Conservation (phyloP, 2,329 filamentous ascomycete genomes). For the Grosmannia clavigera region DNA sequence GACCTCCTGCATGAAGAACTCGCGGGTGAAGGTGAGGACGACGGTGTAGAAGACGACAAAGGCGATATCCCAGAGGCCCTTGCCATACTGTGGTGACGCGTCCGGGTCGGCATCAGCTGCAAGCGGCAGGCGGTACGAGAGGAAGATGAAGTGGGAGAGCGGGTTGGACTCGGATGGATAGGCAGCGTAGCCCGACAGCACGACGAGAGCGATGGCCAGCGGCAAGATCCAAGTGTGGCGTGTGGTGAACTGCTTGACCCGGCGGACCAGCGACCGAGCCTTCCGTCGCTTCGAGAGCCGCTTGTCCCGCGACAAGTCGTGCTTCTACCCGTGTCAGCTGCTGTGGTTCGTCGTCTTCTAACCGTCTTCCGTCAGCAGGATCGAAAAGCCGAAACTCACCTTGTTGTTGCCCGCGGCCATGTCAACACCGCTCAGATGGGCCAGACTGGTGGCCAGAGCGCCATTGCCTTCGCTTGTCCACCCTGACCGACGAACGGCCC, state of each 20-base stretch:
- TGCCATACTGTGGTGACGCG: conserved; percentile 62
- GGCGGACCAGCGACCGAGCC: conserved; percentile 39
- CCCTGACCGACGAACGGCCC: conserved; percentile 32
- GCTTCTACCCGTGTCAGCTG: conserved; percentile 2
- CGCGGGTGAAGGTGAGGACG: conserved; percentile 82
- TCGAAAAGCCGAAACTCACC: conserved; percentile 1
- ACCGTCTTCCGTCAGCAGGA: neutral
- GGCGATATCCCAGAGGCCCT: conserved; percentile 74
- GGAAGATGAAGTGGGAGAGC: conserved; percentile 70
- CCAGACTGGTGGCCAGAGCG: conserved; percentile 38
- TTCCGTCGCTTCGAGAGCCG: conserved; percentile 42
- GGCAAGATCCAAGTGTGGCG: conserved; percentile 55
- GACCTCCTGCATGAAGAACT: conserved; percentile 89
- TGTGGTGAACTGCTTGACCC: conserved; percentile 36
- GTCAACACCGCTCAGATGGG: conserved; percentile 24
- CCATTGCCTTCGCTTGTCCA: conserved; percentile 44
- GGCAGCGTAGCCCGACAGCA: conserved; percentile 57
- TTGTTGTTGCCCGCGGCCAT: conserved; percentile 3
- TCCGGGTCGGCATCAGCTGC: conserved; percentile 19
- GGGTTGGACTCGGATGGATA: conserved; percentile 71
- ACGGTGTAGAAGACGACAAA: conserved; percentile 85
- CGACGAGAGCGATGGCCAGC: conserved; percentile 50
- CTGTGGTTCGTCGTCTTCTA: neutral
- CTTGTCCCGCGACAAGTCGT: conserved; percentile 19
- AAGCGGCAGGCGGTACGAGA: conserved; percentile 65